Base-by-base conservation (phyloP, 2,329 filamentous ascomycete genomes). In the Thermothelomyces thermophilus region DNA sequence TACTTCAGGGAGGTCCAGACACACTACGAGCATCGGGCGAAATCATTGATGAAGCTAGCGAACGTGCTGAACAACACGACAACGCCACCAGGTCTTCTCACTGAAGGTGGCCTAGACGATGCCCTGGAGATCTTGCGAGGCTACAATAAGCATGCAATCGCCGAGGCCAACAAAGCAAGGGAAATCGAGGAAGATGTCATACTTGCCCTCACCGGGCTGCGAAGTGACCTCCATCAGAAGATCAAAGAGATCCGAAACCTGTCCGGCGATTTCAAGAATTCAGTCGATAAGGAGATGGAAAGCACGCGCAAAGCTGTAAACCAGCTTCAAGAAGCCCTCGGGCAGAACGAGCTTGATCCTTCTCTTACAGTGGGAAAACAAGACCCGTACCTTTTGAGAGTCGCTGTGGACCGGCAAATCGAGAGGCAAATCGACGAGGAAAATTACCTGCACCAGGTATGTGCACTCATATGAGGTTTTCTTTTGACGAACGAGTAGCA, bases 171-270 rank as follows among this genome's bases (percentile, higher is more conserved):
- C 68, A 96, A 95, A 70, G 89, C 91, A 2, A 84, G 79, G 50
- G 90, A 95, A 55, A 90, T 96, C 50, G 89, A 97, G 65, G 83
- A 84, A 54, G 91, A 97, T 63, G 90, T 98, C 41, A 89, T 97
- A 56, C 75, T 87, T 44, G 90, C 91, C 46, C 74, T 98, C 49
- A 89, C 84, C 2, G 90, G 90, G 1, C 73, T 98, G 47, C 76
- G 93, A 51, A 90, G 83, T 62, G 93, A 98, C 66, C 74, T 98
- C 16, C 86, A 86, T 54, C 89, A 94, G 66, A 98, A 98, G 73
- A 95, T 95, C 68, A 98, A 97, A 69, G 93, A 98, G 70, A 98
- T 98, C 72, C 95, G 95, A 71, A 85, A 83, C 58, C 73, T 98
- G 14, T 87, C 89, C 5, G 87, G 90, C 14, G 93, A 98, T 67